Base-by-base conservation (phyloP, 2,329 filamentous ascomycete genomes). In the Fusarium sp. region DNA sequence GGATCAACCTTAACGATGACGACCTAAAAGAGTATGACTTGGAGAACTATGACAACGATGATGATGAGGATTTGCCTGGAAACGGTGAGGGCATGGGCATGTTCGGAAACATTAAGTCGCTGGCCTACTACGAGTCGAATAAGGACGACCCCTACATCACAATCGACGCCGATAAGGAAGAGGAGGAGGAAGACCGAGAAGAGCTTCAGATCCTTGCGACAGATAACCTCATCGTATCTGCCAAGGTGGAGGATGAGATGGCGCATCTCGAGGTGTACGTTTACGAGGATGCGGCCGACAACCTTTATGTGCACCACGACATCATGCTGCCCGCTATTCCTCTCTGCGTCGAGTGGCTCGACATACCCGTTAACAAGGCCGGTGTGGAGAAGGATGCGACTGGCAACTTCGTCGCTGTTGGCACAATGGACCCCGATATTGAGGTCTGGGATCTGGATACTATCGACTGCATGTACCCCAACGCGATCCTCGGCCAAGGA, bases 261-360 rank as follows among this genome's bases (percentile, higher is more conserved):
- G 95, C 96, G 19, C 95, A 98, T 80, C 85, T 99, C 26, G 96
- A 99, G 80, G 92, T 98, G 21, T 98, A 98, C 76, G 94, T 99
- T 28, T 99, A 98, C 81, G 96, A 99, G 80, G 96, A 98, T 74
- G 89, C 89, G 66, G 92, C 91, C 44, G 96, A 98, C 81, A 99
- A 99, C 79, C 90, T 99, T 65, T 99, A 99, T 80, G 95, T 99
- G 24, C 96, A 99, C 83, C 96, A 99, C 87, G 96, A 99, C 80
- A 97, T 99, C 75, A 98, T 99, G 95, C 88, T 99, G 57, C 96
- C 96, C 33, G 95, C 95, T 24, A 97, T 99, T 76, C 96, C 96
- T 13, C 89, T 99, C 8, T 96, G 94, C 76, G 88, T 98, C 40
- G 96, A 99, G 83, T 99, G 96, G 96, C 83, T 99, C 44, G 93